Evolutionary conservation across 1,284 basidiomycete genomes (phyloP).

Genomic region (Phaffia rhodozyma): DNA sequence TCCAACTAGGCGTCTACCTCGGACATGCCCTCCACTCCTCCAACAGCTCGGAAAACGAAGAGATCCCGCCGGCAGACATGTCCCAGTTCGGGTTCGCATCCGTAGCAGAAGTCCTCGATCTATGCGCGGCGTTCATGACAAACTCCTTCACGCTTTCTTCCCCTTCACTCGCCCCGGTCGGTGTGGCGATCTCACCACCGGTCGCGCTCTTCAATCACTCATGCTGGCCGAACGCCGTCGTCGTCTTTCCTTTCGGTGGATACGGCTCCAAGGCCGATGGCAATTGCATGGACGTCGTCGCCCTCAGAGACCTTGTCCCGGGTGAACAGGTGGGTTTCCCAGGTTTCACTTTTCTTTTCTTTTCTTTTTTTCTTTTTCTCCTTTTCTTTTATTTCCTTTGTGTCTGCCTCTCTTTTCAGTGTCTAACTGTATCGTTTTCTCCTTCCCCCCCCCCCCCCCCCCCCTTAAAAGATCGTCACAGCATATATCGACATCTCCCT

Average conservation of each 20-base stretch:
- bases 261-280: constrained; percentile 31
- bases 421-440: too few species aligned
- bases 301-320: constrained; percentile 49
- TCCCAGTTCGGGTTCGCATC: constrained; percentile 27
- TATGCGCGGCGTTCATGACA: constrained; percentile 51
- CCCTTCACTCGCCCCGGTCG: constrained; percentile 61
- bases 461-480: constrained; percentile 47
- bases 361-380: constrained; percentile 5
- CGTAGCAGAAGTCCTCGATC: constrained; percentile 27
- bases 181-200: constrained; percentile 62
- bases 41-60: not conserved
- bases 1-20: constrained; percentile 29
- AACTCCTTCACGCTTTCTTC: constrained; percentile 79
- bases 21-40: constrained; percentile 28
- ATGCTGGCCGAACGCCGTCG: constrained; percentile 76
- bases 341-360: not conserved
- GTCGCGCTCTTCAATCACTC: constrained; percentile 82
- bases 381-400: too few species aligned
- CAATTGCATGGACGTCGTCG: constrained; percentile 53
- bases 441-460: too few species aligned
- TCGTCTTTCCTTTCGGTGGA: constrained; percentile 60
- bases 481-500: constrained; percentile 77
- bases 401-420: too few species aligned
- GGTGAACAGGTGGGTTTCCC: constrained; percentile 56
- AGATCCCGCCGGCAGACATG: constrained; percentile 28